phyloP scores from a whole-genome alignment of 2,329 filamentous ascomycete species.

The Exophiala sideris region DNA sequence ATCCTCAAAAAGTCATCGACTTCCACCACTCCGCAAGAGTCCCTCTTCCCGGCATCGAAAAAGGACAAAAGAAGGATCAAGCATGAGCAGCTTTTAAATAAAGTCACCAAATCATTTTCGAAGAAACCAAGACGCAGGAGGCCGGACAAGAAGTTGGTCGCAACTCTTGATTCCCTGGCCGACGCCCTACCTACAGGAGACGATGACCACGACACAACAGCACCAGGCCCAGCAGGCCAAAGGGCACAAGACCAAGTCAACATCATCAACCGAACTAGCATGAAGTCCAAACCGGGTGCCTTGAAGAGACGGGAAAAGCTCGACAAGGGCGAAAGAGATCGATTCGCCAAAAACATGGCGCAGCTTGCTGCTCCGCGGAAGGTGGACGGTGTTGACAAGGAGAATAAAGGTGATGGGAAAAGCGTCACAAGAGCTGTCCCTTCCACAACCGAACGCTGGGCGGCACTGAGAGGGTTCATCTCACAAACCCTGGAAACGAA shows the following conservation, averaged over 20 bases:
- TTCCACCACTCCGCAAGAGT: neutral
- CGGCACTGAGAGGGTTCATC: constrained; percentile 78
- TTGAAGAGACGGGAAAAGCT: constrained; percentile 79
- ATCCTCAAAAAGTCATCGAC: constrained; percentile 19
- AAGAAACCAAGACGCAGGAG: constrained; percentile 58
- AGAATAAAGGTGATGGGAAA: constrained; percentile 11
- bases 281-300: constrained; percentile 73
- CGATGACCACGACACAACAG: constrained; percentile 43
- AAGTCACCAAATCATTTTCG: constrained; percentile 60
- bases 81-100: constrained; percentile 73
- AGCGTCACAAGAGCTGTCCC: constrained; percentile 23
- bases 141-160: constrained; percentile 72
- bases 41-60: constrained; percentile 66
- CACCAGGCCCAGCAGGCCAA: constrained; percentile 35
- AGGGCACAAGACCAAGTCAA: constrained; percentile 50
- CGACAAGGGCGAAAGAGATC: constrained; percentile 74
- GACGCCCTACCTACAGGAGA: constrained; percentile 71
- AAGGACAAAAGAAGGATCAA: constrained; percentile 80
- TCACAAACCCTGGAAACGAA: constrained; percentile 82
- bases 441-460: constrained; percentile 64
- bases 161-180: constrained; percentile 70
- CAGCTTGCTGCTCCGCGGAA: constrained; percentile 49
- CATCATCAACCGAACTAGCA: constrained; percentile 69
- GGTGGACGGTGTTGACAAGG: constrained; percentile 13
- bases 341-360: constrained; percentile 81